Percentiles rank a stretch among this genome's conserved stretches.
These are phyloP conservation scores for Lecanicillium sp. DNA, from an alignment of 2,329 filamentous ascomycete species.

Conservation along the genomic window DNA sequence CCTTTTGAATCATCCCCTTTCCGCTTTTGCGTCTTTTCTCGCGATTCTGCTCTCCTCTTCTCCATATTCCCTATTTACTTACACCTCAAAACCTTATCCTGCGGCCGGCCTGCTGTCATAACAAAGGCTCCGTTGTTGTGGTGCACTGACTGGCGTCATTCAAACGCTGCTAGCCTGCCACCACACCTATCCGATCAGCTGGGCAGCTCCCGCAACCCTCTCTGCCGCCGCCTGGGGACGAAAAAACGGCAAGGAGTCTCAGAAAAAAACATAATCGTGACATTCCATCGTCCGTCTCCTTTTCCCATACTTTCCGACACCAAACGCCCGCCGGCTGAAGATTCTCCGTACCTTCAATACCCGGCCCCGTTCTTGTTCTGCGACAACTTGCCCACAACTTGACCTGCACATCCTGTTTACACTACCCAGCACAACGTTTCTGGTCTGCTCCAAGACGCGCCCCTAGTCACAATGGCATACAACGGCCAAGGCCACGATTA, in stretches of 20 bases:
- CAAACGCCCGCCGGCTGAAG: background rate
- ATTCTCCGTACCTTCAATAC: background rate
- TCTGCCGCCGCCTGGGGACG: no score
- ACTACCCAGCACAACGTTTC: constrained; percentile 1
- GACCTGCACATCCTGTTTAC: background rate
- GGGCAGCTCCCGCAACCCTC: background rate
- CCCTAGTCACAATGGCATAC: constrained; percentile 47
- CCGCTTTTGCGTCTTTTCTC: constrained; percentile 4
- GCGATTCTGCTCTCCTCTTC: constrained; percentile 12
- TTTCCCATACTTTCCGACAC: background rate
- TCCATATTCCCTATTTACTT: constrained; percentile 4
- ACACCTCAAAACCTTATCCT: constrained; percentile 1
- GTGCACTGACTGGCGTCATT: constrained; percentile 4
- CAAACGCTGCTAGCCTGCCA: background rate
- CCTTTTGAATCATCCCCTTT: constrained; percentile 3
- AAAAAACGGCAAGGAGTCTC: no score
- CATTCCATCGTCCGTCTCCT: background rate
- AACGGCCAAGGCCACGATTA: constrained; percentile 56
- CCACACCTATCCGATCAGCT: background rate
- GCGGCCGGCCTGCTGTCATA: background rate
- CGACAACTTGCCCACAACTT: background rate
- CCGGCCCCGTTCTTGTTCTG: background rate
- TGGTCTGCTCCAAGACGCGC: constrained; percentile 11
- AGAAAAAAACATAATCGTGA: background rate
- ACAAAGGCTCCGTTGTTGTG: constrained; percentile 1